These are phyloP conservation scores for Linum usitatissimum DNA, from an alignment of 345 rosid species.

Conservation along the genomic window DNA sequence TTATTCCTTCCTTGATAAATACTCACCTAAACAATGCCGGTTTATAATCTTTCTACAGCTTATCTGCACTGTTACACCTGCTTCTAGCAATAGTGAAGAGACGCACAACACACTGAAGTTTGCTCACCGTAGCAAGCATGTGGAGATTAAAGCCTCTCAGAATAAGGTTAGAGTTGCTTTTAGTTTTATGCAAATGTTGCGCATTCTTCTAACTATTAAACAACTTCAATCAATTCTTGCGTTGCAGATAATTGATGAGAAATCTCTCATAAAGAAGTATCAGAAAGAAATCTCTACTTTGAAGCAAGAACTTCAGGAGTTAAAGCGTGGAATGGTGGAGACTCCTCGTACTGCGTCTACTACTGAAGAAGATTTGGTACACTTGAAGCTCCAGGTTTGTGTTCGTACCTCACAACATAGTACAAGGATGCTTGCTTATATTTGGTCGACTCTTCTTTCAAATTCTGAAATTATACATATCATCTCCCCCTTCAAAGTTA, in stretches of 20 bases:
- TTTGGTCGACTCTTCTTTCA: not conserved
- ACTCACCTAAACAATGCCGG: conserved; percentile 4
- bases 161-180: conserved; percentile 39
- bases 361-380: conserved; percentile 48
- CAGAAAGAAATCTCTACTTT: conserved; percentile 55
- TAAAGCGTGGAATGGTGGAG: conserved; percentile 41
- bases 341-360: conserved; percentile 30
- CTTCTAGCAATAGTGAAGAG: conserved; percentile 62
- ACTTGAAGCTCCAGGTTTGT: conserved; percentile 61
- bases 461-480: not conserved
- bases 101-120: conserved; percentile 66
- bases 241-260: conserved; percentile 63
- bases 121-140: conserved; percentile 59
- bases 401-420: conserved; percentile 3
- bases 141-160: conserved; percentile 55
- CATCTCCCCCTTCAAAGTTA: not conserved
- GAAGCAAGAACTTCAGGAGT: conserved; percentile 57
- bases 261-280: conserved; percentile 62
- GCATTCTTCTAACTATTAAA: conserved; percentile 7
- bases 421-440: conserved; percentile 5
- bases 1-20: not conserved
- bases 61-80: conserved; percentile 63
- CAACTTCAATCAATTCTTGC: conserved; percentile 3
- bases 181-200: not conserved
- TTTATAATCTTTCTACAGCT: conserved; percentile 32